Percentiles rank a stretch among this genome's conserved stretches.
These are phyloP conservation scores for Colletotrichum falcatum DNA, from an alignment of 2,329 filamentous ascomycete genomes.

Conservation along the genomic window DNA sequence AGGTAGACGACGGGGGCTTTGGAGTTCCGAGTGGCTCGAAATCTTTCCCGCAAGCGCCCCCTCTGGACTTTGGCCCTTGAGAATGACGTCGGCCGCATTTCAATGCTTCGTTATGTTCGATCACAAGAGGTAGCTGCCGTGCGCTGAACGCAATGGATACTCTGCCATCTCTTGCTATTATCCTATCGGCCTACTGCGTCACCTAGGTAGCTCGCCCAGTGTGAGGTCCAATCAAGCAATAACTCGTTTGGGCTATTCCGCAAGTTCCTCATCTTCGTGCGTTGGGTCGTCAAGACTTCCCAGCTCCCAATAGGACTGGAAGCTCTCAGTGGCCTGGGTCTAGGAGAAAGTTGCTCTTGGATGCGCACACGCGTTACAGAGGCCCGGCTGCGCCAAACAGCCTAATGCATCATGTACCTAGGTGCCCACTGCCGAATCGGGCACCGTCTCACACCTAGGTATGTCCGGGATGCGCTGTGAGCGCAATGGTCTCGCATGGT, in stretches of 20 bases:
- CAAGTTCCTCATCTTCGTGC: neutral
- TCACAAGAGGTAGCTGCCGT: too few species aligned
- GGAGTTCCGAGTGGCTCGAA: conserved; percentile 4
- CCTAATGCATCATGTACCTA: conserved; percentile 4
- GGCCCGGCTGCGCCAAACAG: neutral
- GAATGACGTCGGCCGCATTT: neutral
- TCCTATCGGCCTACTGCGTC: neutral
- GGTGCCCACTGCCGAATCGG: conserved; percentile 1
- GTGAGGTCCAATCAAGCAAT: neutral
- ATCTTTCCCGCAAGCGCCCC: neutral
- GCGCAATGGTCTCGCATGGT: conserved; percentile 29
- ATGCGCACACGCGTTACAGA: neutral
- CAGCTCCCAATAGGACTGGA: too few species aligned
- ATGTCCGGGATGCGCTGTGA: conserved; percentile 29
- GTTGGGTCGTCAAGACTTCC: neutral
- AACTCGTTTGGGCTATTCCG: neutral
- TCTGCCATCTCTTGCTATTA: neutral
- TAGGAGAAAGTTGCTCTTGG: neutral
- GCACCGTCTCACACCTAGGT: neutral
- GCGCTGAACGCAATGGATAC: neutral
- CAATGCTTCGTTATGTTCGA: neutral
- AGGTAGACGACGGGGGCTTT: conserved; percentile 6
- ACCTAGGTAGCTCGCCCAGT: neutral
- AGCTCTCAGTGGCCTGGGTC: neutral
- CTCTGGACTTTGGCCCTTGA: neutral